Percentiles rank a stretch among this genome's conserved stretches.
Conservation (phyloP, 495 filamentous ascomycete genomes). For the Penicillium macrosclerotiorum region DNA sequence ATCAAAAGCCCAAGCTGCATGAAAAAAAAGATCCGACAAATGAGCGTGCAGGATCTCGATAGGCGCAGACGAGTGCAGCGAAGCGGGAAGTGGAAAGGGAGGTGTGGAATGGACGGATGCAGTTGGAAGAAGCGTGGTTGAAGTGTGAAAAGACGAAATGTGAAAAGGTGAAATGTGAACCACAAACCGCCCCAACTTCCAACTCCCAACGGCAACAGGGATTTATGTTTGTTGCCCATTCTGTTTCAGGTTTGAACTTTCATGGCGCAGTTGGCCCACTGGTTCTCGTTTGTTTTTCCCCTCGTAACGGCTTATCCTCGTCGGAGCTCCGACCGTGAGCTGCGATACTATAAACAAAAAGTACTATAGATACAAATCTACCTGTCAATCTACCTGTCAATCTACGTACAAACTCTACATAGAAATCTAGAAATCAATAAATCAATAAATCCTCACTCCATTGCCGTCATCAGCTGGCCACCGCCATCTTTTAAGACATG, state of each 20-base stretch:
- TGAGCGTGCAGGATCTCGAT: not conserved
- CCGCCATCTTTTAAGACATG: conserved; percentile 13
- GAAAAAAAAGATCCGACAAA: conserved; percentile 1
- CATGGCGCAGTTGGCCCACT: not conserved
- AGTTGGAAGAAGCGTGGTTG: conserved; percentile 1
- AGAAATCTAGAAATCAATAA: too few species aligned
- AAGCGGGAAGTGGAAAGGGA: conserved; percentile 14
- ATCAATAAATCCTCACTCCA: not conserved
- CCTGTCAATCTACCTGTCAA: too few species aligned
- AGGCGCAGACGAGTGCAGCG: not conserved
- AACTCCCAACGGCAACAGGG: too few species aligned
- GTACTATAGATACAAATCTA: too few species aligned
- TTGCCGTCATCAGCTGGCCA: not conserved
- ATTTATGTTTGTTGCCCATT: too few species aligned
- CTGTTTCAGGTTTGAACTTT: conserved; percentile 16
- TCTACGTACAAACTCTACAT: too few species aligned
- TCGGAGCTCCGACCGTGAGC: not conserved
- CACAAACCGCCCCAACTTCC: too few species aligned
- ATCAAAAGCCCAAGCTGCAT: not conserved
- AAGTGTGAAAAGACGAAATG: conserved; percentile 1
- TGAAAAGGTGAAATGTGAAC: too few species aligned
- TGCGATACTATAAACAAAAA: too few species aligned
- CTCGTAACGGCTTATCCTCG: too few species aligned
- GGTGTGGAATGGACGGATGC: conserved; percentile 26
- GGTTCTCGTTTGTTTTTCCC: too few species aligned